Percentiles rank a stretch among this genome's conserved stretches.
These are phyloP conservation scores for Cylindrotheca fusiformis DNA, from an alignment of 108 stramenopile genomes.

Conservation along the genomic window DNA sequence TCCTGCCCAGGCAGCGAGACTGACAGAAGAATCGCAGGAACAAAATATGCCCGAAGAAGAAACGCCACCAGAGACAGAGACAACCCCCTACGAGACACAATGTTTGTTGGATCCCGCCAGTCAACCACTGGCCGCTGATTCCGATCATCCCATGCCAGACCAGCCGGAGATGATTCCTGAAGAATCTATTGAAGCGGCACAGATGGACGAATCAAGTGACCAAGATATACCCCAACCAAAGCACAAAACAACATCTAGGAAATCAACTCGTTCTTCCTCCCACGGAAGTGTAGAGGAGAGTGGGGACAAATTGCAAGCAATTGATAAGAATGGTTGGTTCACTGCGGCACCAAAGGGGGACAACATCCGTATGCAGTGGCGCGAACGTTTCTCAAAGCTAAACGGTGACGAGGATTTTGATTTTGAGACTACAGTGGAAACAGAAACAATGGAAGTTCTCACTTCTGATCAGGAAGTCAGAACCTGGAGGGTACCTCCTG, in stretches of 20 bases:
- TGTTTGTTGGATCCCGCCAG: not conserved
- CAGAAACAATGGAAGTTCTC: not conserved
- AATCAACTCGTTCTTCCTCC: not conserved
- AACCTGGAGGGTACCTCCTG: not conserved
- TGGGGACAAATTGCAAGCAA: not conserved
- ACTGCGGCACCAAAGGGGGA: conserved; percentile 27
- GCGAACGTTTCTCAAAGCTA: conserved; percentile 15
- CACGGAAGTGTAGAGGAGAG: not conserved
- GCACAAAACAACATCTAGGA: not conserved
- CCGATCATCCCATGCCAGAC: not conserved
- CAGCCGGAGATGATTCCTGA: not conserved
- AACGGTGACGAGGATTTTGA: conserved; percentile 1
- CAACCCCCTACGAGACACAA: not conserved
- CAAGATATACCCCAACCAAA: no score
- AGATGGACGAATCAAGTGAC: not conserved
- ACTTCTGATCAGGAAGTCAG: not conserved
- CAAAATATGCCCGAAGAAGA: not conserved
- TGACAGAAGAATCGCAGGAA: not conserved
- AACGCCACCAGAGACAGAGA: not conserved
- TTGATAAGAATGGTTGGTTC: conserved; percentile 24
- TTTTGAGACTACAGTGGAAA: not conserved
- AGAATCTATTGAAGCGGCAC: not conserved
- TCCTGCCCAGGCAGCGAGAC: no score
- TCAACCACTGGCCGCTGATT: not conserved
- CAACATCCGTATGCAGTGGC: conserved; percentile 8